Evolutionary conservation across 2,329 filamentous ascomycete genomes (phyloP), one percentile per base, ranked within the genome.

Genomic region (Lachnellula hyalina): DNA sequence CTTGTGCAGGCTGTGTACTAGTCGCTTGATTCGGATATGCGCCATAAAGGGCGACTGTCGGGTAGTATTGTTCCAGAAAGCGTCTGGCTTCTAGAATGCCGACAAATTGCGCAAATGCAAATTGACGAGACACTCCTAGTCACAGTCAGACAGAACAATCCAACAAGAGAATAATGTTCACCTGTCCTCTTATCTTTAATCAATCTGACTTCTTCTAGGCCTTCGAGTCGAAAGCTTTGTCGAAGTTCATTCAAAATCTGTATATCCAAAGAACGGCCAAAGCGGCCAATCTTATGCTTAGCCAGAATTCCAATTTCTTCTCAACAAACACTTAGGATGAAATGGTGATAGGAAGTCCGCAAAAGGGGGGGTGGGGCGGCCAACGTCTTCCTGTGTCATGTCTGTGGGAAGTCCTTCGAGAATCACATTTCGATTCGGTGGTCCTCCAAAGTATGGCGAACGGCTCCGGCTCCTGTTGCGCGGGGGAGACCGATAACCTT

Each of bases 121-220:
- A 76, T 57, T 76, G 74, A 56, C 79, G 75, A 25, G 80, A 81
- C 57, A 75, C 67, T 60, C 78, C 80, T 83, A 40, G 56, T 49
- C 19, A 40, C n/a, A 5, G 44, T 47, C 23, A 25, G 14, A 17
- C 48, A 32, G 28, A 51, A 36, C 2, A 35, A 32, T 59, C 47
- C 59, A 52, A 49, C 21, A 59, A 58, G 32, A 41, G 15, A 19
- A 55, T 51, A 55, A 40, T 47, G 42, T 19, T 3, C 67, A 82
- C 80, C 81, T 19, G 79, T 82, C 57, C 79, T 76, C 53, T 79
- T 75, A 61, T 83, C 80, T 56, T 79, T 77, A 61, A 83, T 83
- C 50, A 83, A 72, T 17, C 79, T 74, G 47, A 83, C 72, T 61
- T 82, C 79, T 63, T 82, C 79, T 56, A 83, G 68, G n/a, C 73